A percentile compares a stretch with the other conserved stretches of the same genome.
Conservation (phyloP, 495 filamentous ascomycete genomes). For the Daldinia loculata region DNA sequence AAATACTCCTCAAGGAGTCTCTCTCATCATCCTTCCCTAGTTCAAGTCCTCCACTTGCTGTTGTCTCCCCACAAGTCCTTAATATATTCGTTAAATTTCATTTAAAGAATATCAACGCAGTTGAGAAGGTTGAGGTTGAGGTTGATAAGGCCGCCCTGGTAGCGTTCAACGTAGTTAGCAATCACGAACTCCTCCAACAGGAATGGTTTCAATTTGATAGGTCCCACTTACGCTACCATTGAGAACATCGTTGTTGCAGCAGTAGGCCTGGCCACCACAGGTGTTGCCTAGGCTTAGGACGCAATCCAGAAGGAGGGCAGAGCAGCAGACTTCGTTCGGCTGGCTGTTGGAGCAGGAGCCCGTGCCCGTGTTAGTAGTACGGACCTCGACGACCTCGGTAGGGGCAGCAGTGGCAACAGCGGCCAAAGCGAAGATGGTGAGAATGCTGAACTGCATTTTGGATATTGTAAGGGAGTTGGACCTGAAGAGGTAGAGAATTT, state of each 20-base stretch:
- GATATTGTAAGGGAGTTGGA: conserved; percentile 9
- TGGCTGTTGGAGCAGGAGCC: conserved; percentile 28
- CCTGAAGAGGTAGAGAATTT: conserved; percentile 10
- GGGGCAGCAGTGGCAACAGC: conserved; percentile 38
- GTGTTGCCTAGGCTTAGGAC: conserved; percentile 3
- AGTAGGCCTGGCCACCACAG: conserved; percentile 32
- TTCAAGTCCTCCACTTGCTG: too few relatives aligned
- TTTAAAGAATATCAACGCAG: conserved; percentile 27
- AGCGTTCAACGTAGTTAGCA: conserved; percentile 1
- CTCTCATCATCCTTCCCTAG: conserved; percentile 7
- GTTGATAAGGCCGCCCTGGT: conserved; percentile 9
- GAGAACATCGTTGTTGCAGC: conserved; percentile 12
- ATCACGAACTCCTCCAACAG: background rate
- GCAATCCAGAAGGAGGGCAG: conserved; percentile 17
- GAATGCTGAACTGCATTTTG: conserved; percentile 41
- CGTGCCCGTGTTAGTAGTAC: conserved; percentile 8
- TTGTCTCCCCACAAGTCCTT: background rate
- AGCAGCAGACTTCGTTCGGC: conserved; percentile 37
- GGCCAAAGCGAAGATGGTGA: conserved; percentile 38
- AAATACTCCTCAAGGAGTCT: background rate
- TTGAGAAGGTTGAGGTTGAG: conserved; percentile 31
- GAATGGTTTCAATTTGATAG: background rate
- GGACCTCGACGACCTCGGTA: conserved; percentile 24
- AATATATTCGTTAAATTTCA: background rate
- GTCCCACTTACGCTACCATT: conserved; percentile 15